Base-by-base conservation (phyloP, 2,329 filamentous ascomycete genomes). In the Colletotrichum eremochloae region DNA sequence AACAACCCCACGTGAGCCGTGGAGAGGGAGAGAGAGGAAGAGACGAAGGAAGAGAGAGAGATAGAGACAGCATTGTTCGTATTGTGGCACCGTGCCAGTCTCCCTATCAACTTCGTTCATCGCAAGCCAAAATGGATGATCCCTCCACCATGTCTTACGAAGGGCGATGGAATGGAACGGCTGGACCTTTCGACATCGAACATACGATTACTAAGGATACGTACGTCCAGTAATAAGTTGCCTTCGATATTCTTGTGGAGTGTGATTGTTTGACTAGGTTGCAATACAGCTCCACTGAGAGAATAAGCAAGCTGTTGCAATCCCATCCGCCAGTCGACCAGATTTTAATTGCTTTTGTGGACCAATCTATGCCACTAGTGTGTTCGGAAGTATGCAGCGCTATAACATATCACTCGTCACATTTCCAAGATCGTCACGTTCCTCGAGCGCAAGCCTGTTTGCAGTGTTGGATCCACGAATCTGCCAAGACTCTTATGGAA, bases 351-450 rank as follows among this genome's bases (percentile, higher is more conserved):
- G 20, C 29, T 18, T 36, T 6, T 36, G 52, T 36, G 52, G 52
- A 8, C 18, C 9, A 3, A 11, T 12, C 2, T 36, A 4, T 12
- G 52, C 44, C 44, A 9, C 18, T 9, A 46, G 44, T 46, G 44
- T 20, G 42, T 44, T 44, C 5, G 14, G 15, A 42, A 15, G 14
- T 5, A 36, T 5, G 33, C 38, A 40, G 9, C 38, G 38, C 2
- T 40, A 40, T 40, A 9, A 36, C 33, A 36, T 36, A 8, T 12
- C 24, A 12, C 29, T 18, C 18, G 52, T 53, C 50, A 53, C 33
- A 29, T 33, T 53, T 8, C 50, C 29, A 53, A 33, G 50, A 53
- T 53, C 24, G 50, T 15, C 50, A 53, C 53, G 33, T 57, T 57
- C 55, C 36, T 14, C 15, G 55, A 31, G 24, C 50, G 24, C 12